phyloP scores from a whole-genome alignment of 352 stramenopile species.

The Phytophthora colocasiae region DNA sequence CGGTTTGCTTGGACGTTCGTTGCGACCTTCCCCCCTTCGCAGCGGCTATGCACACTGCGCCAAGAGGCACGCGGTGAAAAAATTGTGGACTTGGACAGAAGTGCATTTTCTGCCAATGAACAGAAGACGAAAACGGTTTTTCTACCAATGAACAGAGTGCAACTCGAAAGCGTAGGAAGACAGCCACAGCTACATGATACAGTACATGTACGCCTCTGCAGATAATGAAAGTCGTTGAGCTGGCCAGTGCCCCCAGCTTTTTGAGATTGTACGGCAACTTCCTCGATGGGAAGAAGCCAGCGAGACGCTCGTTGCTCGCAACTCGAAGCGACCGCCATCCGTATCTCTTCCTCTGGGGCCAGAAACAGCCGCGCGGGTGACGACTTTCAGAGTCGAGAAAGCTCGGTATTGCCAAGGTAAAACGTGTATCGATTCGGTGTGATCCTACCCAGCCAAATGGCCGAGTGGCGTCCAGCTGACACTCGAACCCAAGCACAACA shows the following conservation, averaged over 20 bases:
- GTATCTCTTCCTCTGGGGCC: conserved; percentile 24
- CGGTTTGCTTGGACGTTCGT: conserved; percentile 11
- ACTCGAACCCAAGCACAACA: conserved; percentile 1
- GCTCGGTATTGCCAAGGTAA: background rate
- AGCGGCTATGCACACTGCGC: conserved; percentile 15
- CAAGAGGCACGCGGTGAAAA: conserved; percentile 30
- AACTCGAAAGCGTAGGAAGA: too few species aligned
- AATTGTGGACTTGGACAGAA: conserved; percentile 21
- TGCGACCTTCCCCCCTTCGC: conserved; percentile 29
- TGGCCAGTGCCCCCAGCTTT: background rate
- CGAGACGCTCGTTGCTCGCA: conserved; percentile 1
- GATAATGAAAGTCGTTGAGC: conserved; percentile 1
- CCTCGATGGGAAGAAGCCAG: conserved; percentile 27
- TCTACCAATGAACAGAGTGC: conserved; percentile 12
- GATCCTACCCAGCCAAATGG: conserved; percentile 24
- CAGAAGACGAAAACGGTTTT: background rate
- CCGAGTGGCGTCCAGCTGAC: conserved; percentile 14
- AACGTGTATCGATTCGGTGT: conserved; percentile 17
- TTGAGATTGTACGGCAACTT: conserved; percentile 2
- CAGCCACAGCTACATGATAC: too few species aligned
- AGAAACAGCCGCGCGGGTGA: conserved; percentile 27
- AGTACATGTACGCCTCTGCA: too few species aligned
- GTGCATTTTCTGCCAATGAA: conserved; percentile 21
- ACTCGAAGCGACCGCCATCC: conserved; percentile 18
- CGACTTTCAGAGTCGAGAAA: background rate